Conservation (phyloP, 805 yeast species). For the Limtongozyma cylindracea region DNA sequence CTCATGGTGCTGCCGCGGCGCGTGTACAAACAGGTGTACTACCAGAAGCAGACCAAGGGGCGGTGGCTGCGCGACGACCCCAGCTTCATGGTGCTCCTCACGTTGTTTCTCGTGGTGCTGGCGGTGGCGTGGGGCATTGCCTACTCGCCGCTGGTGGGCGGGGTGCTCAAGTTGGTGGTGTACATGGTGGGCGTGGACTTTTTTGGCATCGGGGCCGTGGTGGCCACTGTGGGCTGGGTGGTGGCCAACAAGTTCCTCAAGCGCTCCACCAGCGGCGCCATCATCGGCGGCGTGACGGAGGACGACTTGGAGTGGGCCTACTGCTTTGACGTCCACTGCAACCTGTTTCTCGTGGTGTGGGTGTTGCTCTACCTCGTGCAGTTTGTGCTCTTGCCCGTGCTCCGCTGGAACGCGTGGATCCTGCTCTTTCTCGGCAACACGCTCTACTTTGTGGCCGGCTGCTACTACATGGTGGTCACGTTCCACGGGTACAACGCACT, state of each 20-base stretch:
- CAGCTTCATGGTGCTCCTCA: conserved; percentile 50
- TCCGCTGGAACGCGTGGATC: conserved; percentile 33
- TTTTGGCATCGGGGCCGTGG: conserved; percentile 35
- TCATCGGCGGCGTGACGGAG: conserved; percentile 7
- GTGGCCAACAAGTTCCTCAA: conserved; percentile 41
- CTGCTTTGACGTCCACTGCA: conserved; percentile 86
- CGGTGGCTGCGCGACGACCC: conserved; percentile 88
- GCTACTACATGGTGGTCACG: conserved; percentile 56
- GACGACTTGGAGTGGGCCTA: conserved; percentile 69
- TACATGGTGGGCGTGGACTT: conserved; percentile 79
- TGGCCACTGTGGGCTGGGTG: conserved; percentile 55
- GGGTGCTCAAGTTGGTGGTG: conserved; percentile 38
- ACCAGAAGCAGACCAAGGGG: conserved; percentile 37
- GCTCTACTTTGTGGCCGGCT: conserved; percentile 45
- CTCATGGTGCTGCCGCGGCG: conserved; percentile 52
- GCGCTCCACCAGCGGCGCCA: conserved; percentile 2
- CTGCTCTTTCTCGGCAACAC: conserved; percentile 53
- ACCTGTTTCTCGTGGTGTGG: conserved; percentile 25
- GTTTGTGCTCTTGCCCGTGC: conserved; percentile 47
- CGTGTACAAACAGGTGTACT: conserved; percentile 56
- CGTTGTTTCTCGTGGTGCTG: conserved; percentile 38
- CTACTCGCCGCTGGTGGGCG: conserved; percentile 36
- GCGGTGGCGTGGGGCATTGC: conserved; percentile 85
- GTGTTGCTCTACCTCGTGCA: conserved; percentile 43
- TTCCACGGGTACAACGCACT: conserved; percentile 56